Base-by-base conservation (phyloP, 257 asterid species). In the Thymus mandschuricus region DNA sequence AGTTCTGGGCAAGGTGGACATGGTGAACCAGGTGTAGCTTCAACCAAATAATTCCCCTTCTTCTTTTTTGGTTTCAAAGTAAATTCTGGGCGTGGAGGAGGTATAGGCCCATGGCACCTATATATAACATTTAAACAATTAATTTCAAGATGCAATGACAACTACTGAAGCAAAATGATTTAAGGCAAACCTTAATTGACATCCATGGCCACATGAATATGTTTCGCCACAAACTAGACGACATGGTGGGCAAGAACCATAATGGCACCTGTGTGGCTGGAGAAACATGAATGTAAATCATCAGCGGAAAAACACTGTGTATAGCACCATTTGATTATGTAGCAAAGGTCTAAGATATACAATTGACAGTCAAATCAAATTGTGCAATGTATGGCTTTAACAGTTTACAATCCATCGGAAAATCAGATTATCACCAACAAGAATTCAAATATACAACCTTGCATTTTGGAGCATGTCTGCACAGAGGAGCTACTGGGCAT, bases 181-280 rank as follows among this genome's bases (percentile, higher is more conserved):
- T 55, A 60, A 55, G 64, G 27, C 79, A 51, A 79, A 93, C 98
- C 97, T 91, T 69, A 87, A 74, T 81, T 85, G 83, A 87, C 98
- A 93, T 64, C 77, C 85, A 75, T 93, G 98, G 43, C 92, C 96
- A 72, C 98, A 93, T 51, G 88, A 57, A 71, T 87, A 91, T 73
- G 77, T 89, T 83, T 81, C 96, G 56, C 89, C 91, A 76, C 98
- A 93, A 68, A 73, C 63, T 55, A 83, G 80, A 49, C 88, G 88
- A 74, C 98, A 93, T 13, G 87, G 82, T 30, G 96, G 97, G 83
- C 97, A 91, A 75, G 91, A 84, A 80, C 97, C 98, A 81, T 91
- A 93, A 71, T 93, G 98, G 80, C 98, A 93, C 83, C 76, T 85
- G 89, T 93, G 98, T 76, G 97, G 87, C 98, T 93, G 90, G 77